Base-by-base conservation (phyloP, 495 filamentous ascomycete genomes). In the Penicillium dipodomyicola region DNA sequence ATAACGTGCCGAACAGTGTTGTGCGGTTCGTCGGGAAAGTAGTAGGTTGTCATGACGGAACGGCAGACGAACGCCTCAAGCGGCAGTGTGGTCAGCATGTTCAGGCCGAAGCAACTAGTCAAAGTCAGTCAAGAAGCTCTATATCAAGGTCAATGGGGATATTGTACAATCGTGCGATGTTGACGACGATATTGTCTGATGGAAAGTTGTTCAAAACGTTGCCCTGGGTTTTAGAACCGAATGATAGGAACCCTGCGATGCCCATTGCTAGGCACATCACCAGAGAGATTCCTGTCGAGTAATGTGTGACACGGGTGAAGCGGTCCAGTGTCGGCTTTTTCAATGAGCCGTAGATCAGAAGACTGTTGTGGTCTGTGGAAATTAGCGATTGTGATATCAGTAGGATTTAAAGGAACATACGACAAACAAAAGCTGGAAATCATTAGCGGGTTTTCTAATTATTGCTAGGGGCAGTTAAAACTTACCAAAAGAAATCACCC, bases 151-250 rank as follows among this genome's bases (percentile, higher is more conserved):
- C 10, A 46, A 32, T 32, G 4, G 6, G 25, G 8, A 25, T 3
- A 4, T 63, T 81, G 63, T 75, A 87, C 83, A 98, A 78, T 63
- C 94, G 84, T 41, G 94, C 94, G 52, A 97, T 83, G 69, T 97
- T 98, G 60, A 97, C 89, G 82, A 97, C 83, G 57, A 86, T 81
- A 70, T 96, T 97, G 65, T 91, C 83, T 8, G 83, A 78, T 4
- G 94, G 91, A 68, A 98, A 97, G 73, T 98, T 98, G 75, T 98
- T 98, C 53, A 98, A 84, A 39, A 98, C 91, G 68, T 98, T 97
- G 54, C 94, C 94, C 64, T 90, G 77, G 1, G 94, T 97, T 57
- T 87, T 84, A 64, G 92, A 89, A 51, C 95, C 92, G 60, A 98
- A 98, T 41, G 87, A 92, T 14, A 98, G 79, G 71, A 96, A 97